Base-by-base conservation (phyloP, 1,284 basidiomycete species). In the Serendipita sp. region DNA sequence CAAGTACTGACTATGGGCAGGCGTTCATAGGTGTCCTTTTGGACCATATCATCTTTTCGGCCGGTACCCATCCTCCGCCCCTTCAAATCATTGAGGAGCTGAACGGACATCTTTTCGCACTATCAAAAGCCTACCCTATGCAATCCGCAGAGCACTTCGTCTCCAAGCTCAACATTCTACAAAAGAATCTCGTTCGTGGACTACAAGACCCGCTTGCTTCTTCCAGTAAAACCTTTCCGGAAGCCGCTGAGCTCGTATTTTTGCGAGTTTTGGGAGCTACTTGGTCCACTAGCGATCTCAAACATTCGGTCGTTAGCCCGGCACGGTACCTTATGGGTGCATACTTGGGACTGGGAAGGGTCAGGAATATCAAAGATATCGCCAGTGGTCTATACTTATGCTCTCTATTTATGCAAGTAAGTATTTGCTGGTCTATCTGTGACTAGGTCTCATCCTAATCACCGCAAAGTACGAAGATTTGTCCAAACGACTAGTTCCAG, bases 271-370 rank as follows among this genome's bases (percentile, higher is more conserved):
- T 91, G 61, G 92, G 91, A 2, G 74, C 81, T 3, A 76, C 91
- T 22, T 99, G 93, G 93, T 89, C 94, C 1, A 94, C 94, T 0
- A 95, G 91, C 71, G 96, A 99, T 74, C 82, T 93, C 73, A 88
- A 86, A 63, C 94, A 99, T 72, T 82, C 87, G 0, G 93, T 99
- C 60, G 78, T 91, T 26, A 88, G 91, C 0, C 92, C 94, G 0
- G 81, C 93, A 0, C 82, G 91, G 58, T 74, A 98, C 26, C 81
- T 99, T 58, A 90, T 97, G 76, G 91, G 88, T 1, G 87, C 93
- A 62, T 99, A 98, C 71, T 84, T 99, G 13, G 87, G 85, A 2
- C 80, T 99, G 49, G 81, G 84, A 60, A 84, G 93, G 2, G 80
- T 99, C 3, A 80, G 94, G 55, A 82, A 81, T 5, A 70, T 89